These are phyloP conservation scores for Boletus rufocinnamomeus DNA, from an alignment of 768 basidiomycete species.

Conservation along the genomic window DNA sequence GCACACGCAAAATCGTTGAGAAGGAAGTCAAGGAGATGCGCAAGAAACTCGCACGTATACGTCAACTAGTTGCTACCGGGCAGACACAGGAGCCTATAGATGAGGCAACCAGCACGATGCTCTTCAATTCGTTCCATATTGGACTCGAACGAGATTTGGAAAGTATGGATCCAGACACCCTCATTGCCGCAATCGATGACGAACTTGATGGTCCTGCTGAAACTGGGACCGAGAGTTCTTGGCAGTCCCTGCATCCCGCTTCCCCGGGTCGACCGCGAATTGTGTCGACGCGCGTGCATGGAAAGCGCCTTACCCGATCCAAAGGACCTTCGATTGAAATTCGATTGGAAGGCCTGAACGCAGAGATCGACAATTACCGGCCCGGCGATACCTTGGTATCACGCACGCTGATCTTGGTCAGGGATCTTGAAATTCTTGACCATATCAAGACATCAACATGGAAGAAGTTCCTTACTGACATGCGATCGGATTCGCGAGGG, in stretches of 20 bases:
- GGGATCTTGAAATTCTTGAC: conserved; percentile 86
- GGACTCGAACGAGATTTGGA: conserved; percentile 82
- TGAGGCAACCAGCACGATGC: conserved; percentile 68
- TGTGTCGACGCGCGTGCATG: conserved; percentile 44
- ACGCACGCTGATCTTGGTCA: conserved; percentile 65
- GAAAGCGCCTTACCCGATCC: conserved; percentile 68
- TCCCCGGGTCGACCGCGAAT: conserved; percentile 45
- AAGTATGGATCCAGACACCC: conserved; percentile 68
- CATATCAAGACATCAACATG: conserved; percentile 98
- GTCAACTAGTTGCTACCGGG: conserved; percentile 88
- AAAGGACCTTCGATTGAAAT: conserved; percentile 85
- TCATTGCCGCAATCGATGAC: conserved; percentile 92
- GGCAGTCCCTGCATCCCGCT: conserved; percentile 78
- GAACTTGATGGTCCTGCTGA: conserved; percentile 80
- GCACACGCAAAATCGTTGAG: conserved; percentile 84
- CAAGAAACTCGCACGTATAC: conserved; percentile 80
- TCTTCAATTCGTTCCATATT: conserved; percentile 95
- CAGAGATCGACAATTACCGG: conserved; percentile 67
- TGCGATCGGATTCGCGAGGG: conserved; percentile 82
- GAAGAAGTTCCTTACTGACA: conserved; percentile 92
- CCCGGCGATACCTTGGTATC: conserved; percentile 60
- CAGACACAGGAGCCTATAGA: conserved; percentile 79
- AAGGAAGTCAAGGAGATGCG: conserved; percentile 88
- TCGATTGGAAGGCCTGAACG: conserved; percentile 59
- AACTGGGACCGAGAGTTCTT: conserved; percentile 78